A percentile compares a stretch with the other conserved stretches of the same genome.
These are phyloP conservation scores for Yamadazyma kitorensis DNA, from an alignment of 805 yeast species.

Conservation along the genomic window DNA sequence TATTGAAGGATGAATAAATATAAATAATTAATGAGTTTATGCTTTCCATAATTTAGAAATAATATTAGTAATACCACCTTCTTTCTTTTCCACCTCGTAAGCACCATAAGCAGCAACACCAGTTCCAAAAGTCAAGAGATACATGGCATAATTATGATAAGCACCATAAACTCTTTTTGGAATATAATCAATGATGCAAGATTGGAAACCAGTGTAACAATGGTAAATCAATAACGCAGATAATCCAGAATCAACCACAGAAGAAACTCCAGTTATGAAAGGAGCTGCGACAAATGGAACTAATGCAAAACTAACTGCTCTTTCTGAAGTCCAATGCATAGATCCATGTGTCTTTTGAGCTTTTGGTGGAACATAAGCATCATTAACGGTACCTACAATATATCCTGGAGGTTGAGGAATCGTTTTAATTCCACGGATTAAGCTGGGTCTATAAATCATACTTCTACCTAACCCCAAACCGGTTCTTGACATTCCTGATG, in stretches of 20 bases:
- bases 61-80: slow-evolving; percentile 60
- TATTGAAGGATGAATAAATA: neutral
- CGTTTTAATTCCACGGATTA: slow-evolving; percentile 40
- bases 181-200: slow-evolving; percentile 77
- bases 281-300: slow-evolving; percentile 66
- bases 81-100: slow-evolving; percentile 63
- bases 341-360: slow-evolving; percentile 62
- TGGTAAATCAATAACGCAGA: slow-evolving; percentile 58
- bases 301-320: slow-evolving; percentile 56
- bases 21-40: slow-evolving; percentile 11
- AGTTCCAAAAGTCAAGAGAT: slow-evolving; percentile 60
- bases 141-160: slow-evolving; percentile 60
- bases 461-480: slow-evolving; percentile 16
- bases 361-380: slow-evolving; percentile 62
- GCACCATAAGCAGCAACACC: slow-evolving; percentile 67
- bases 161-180: slow-evolving; percentile 71
- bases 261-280: slow-evolving; percentile 49
- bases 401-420: slow-evolving; percentile 72
- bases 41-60: slow-evolving; percentile 40
- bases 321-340: slow-evolving; percentile 71
- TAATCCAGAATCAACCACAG: slow-evolving; percentile 57
- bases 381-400: slow-evolving; percentile 70
- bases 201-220: slow-evolving; percentile 67
- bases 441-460: slow-evolving; percentile 16
- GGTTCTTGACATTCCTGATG: too few species aligned